These are phyloP conservation scores for Zoysia matrella DNA, from an alignment of 202 grass and related monocot species.

Conservation along the genomic window DNA sequence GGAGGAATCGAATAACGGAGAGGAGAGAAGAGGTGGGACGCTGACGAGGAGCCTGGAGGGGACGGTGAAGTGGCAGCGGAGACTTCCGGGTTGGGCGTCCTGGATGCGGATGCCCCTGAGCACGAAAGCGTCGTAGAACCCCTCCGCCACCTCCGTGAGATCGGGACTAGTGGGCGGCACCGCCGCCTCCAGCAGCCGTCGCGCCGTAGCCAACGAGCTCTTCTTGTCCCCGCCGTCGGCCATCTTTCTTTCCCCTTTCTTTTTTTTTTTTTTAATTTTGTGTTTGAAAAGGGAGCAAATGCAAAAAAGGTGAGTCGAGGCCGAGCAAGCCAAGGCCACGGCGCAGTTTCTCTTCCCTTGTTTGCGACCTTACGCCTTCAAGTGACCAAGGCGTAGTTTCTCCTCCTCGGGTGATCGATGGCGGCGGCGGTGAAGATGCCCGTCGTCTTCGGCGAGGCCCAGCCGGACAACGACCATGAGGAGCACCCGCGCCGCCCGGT, in stretches of 20 bases:
- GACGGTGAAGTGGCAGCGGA: slow-evolving; percentile 78
- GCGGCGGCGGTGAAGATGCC: background rate
- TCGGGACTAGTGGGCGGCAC: slow-evolving; percentile 38
- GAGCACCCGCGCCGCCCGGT: slow-evolving; percentile 29
- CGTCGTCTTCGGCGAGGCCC: slow-evolving; percentile 67
- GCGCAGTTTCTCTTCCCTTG: too few species aligned
- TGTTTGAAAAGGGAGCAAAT: too few species aligned
- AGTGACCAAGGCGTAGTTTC: background rate
- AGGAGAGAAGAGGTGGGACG: too few species aligned
- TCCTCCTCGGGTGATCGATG: background rate
- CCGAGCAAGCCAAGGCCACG: too few species aligned
- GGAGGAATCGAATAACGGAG: background rate
- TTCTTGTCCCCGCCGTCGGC: background rate
- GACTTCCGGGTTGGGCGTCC: slow-evolving; percentile 59
- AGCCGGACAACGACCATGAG: slow-evolving; percentile 26
- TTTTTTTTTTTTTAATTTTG: too few species aligned
- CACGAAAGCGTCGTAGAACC: slow-evolving; percentile 94
- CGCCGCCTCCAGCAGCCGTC: slow-evolving; percentile 68
- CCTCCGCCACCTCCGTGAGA: slow-evolving; percentile 21
- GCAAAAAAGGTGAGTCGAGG: too few species aligned
- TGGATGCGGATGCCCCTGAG: slow-evolving; percentile 73
- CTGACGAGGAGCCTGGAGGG: slow-evolving; percentile 83
- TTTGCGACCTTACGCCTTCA: slow-evolving; percentile 2
- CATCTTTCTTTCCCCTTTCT: too few species aligned
- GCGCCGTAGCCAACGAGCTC: slow-evolving; percentile 53